phyloP scores from a whole-genome alignment of 2,329 filamentous ascomycete genomes.

The Sporothrix inflata region DNA sequence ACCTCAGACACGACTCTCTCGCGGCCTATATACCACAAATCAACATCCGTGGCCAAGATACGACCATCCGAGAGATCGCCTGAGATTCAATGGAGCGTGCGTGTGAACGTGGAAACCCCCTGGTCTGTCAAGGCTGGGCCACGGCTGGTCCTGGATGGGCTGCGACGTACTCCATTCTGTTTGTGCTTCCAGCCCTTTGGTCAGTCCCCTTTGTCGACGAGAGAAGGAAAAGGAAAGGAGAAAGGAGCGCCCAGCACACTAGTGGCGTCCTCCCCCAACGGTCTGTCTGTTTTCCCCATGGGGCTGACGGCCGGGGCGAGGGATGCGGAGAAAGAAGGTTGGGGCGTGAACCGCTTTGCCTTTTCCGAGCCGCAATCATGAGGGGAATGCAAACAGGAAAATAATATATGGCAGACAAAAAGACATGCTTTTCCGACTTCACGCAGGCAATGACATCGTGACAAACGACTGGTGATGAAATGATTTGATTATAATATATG shows the following conservation, averaged over 20 bases:
- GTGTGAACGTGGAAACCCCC: neutral
- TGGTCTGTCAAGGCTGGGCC: neutral
- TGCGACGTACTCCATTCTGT: neutral
- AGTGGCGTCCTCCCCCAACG: neutral
- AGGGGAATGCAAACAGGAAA: neutral
- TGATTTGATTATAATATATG: neutral
- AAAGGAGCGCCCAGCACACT: neutral
- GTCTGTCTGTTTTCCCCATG: slow-evolving; percentile 14
- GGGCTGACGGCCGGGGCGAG: neutral
- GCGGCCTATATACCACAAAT: slow-evolving; percentile 14
- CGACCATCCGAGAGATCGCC: neutral
- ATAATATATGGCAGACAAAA: neutral
- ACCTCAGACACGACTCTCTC: neutral
- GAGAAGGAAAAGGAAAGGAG: neutral
- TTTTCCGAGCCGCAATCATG: slow-evolving; percentile 1
- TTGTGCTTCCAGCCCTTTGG: neutral
- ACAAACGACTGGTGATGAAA: neutral
- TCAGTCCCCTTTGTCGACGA: neutral
- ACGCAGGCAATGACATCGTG: neutral
- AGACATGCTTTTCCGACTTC: neutral
- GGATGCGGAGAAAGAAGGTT: neutral
- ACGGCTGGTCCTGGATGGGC: neutral
- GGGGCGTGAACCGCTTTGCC: neutral
- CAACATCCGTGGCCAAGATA: slow-evolving; percentile 5
- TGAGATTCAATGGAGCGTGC: neutral